Conservation (phyloP, 2,329 filamentous ascomycete genomes). For the Thelonectria blattea region DNA sequence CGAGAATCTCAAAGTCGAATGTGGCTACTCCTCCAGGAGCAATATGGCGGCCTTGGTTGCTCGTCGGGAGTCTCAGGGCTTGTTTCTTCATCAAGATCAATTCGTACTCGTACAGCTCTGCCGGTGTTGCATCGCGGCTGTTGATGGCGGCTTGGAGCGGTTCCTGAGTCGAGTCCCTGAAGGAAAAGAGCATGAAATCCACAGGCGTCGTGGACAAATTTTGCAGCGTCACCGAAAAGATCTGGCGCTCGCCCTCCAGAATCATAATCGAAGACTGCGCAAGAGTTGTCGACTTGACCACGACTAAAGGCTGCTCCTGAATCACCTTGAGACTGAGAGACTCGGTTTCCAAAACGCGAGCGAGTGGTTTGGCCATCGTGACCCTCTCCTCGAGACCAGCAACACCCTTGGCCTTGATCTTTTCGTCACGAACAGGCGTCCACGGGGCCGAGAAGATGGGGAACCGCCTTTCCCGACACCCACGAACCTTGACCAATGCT, state of each 20-base stretch:
- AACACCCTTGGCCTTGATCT: slow-evolving; percentile 78
- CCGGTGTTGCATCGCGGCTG: slow-evolving; percentile 77
- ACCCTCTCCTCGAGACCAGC: slow-evolving; percentile 59
- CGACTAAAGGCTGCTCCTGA: slow-evolving; percentile 75
- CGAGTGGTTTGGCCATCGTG: slow-evolving; percentile 45
- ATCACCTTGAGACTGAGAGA: slow-evolving; percentile 75
- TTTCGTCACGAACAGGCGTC: slow-evolving; percentile 71
- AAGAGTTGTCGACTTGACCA: slow-evolving; percentile 77
- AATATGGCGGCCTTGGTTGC: slow-evolving; percentile 64
- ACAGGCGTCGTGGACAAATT: slow-evolving; percentile 80
- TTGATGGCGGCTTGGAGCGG: slow-evolving; percentile 76
- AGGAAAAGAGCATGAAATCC: slow-evolving; percentile 86
- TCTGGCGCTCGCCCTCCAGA: slow-evolving; percentile 83
- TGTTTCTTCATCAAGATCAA: slow-evolving; percentile 77
- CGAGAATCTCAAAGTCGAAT: slow-evolving; percentile 84
- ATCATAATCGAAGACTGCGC: slow-evolving; percentile 90
- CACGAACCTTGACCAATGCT: slow-evolving; percentile 78
- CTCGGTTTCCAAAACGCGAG: slow-evolving; percentile 53
- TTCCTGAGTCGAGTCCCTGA: slow-evolving; percentile 84
- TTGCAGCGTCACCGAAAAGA: slow-evolving; percentile 78
- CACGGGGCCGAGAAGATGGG: slow-evolving; percentile 81
- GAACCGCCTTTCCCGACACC: slow-evolving; percentile 83
- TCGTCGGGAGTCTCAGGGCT: slow-evolving; percentile 64
- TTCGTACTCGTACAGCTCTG: slow-evolving; percentile 87
- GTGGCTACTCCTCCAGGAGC: slow-evolving; percentile 69